Conservation (phyloP, 225 moss, liverwort and hornwort species). For the Bryoerythrophyllum caledonicum region DNA sequence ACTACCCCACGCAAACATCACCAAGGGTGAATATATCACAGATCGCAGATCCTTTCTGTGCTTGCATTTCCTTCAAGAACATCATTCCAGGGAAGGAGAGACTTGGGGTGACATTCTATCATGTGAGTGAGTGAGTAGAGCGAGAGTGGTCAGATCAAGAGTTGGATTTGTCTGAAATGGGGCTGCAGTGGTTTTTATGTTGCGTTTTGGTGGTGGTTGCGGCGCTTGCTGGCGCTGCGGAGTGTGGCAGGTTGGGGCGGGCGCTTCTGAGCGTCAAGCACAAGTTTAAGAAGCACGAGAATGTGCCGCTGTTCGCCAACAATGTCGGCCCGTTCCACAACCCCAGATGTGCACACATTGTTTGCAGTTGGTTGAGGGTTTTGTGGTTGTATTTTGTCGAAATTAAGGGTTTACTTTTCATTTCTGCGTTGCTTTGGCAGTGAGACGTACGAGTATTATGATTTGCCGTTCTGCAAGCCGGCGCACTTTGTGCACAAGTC, state of each 20-base stretch:
- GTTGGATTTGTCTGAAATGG: neutral
- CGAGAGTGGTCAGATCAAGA: constrained; percentile 20
- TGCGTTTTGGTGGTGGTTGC: neutral
- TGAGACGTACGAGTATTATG: constrained; percentile 98
- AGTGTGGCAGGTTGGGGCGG: constrained; percentile 45
- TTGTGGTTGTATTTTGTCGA: neutral
- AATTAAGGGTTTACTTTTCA: no score
- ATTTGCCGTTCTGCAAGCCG: constrained; percentile 89
- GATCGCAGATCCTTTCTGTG: neutral
- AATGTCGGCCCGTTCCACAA: constrained; percentile 95
- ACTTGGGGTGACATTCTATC: neutral
- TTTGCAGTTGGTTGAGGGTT: neutral
- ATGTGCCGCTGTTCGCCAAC: constrained; percentile 91
- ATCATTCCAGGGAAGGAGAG: no score
- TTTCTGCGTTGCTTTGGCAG: constrained; percentile 34
- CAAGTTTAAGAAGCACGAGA: constrained; percentile 65
- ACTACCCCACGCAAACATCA: no score
- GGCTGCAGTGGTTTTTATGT: neutral
- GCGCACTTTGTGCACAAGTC: constrained; percentile 66
- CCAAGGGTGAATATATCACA: no score
- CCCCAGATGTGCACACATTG: constrained; percentile 54
- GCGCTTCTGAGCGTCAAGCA: constrained; percentile 60
- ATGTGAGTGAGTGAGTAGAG: neutral
- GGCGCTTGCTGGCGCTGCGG: neutral
- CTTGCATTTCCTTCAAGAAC: neutral